phyloP scores from a whole-genome alignment of 805 yeast species.

The Hanseniaspora pseudoguilliermondii region DNA sequence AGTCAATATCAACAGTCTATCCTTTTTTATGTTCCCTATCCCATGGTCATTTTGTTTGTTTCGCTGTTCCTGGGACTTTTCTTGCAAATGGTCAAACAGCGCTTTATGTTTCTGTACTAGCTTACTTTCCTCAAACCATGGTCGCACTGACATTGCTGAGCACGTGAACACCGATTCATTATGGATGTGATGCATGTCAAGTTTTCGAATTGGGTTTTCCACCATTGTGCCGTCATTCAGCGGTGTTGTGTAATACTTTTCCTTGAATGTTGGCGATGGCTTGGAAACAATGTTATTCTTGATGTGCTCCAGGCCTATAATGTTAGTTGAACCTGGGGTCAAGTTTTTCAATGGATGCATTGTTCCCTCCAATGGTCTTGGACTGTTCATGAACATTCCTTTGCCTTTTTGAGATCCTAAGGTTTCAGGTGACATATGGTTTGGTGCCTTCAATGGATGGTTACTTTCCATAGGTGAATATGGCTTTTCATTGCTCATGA shows the following conservation, averaged over 20 bases:
- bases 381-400: not conserved
- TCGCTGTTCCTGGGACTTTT: constrained; percentile 5
- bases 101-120: constrained; percentile 7
- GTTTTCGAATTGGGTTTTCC: constrained; percentile 8
- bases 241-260: constrained; percentile 3
- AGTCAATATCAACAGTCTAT: constrained; percentile 4
- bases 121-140: constrained; percentile 11
- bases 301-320: not conserved
- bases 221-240: not conserved
- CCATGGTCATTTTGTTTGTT: constrained; percentile 6
- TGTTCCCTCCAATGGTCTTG: not conserved
- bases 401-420: not conserved
- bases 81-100: constrained; percentile 7
- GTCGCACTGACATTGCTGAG: constrained; percentile 3
- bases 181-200: constrained; percentile 1
- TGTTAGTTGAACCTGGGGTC: not conserved
- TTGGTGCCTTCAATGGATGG: not conserved
- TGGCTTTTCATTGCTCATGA: not conserved
- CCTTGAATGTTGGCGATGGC: not conserved
- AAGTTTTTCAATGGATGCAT: not conserved
- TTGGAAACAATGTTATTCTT: not conserved
- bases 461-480: constrained; percentile 6
- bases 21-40: constrained; percentile 8
- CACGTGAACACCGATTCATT: constrained; percentile 9
- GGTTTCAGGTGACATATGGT: not conserved